Conservation (phyloP, 2,329 filamentous ascomycete genomes). For the Microdochium paspali region DNA sequence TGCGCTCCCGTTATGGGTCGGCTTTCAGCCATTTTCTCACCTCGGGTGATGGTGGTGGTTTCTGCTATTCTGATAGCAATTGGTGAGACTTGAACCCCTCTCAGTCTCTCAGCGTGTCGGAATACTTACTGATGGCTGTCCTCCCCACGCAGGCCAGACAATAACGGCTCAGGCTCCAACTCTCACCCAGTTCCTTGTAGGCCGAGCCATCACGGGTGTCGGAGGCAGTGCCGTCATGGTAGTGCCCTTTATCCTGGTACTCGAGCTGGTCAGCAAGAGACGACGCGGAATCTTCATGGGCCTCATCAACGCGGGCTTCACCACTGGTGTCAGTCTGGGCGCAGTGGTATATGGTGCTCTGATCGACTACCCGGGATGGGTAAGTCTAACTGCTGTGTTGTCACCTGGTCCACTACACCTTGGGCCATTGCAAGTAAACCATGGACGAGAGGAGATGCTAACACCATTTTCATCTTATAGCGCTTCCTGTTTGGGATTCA, state of each 20-base stretch:
- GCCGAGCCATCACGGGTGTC: conserved; percentile 57
- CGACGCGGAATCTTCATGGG: conserved; percentile 66
- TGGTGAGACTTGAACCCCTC: neutral
- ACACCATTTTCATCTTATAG: conserved; percentile 28
- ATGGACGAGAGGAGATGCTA: neutral
- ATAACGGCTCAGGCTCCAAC: conserved; percentile 52
- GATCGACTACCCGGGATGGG: conserved; percentile 59
- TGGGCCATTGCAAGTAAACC: neutral
- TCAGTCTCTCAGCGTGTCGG: too few species aligned
- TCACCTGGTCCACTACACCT: too few species aligned
- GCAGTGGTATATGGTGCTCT: conserved; percentile 61
- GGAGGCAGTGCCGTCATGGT: conserved; percentile 67
- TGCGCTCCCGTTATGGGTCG: conserved; percentile 63
- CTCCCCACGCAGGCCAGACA: conserved; percentile 37
- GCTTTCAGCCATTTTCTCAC: conserved; percentile 64
- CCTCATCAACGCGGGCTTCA: conserved; percentile 63
- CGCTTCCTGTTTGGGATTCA: conserved; percentile 67
- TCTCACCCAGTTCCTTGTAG: conserved; percentile 56
- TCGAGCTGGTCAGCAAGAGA: conserved; percentile 62
- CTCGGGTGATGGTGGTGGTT: conserved; percentile 53
- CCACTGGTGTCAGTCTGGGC: conserved; percentile 60
- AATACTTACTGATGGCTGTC: conserved; percentile 8
- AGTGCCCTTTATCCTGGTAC: conserved; percentile 63
- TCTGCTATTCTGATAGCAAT: conserved; percentile 36
- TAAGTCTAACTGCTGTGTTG: conserved; percentile 29